A percentile compares a stretch with the other conserved stretches of the same genome.
phyloP scores from a whole-genome alignment of 257 asterid species.

The Handroanthus guayacan region DNA sequence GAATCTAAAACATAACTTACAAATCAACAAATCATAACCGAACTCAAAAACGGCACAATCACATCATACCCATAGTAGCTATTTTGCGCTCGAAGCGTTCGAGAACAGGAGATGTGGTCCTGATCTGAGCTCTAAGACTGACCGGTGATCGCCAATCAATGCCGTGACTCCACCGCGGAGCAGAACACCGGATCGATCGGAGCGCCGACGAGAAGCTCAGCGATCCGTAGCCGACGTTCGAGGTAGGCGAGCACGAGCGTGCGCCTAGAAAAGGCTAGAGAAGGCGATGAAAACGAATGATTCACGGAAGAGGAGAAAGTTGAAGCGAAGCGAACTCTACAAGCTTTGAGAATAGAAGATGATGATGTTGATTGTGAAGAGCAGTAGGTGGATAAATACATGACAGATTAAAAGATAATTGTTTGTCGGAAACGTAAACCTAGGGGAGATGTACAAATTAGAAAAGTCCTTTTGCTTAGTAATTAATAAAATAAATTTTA shows the following conservation, averaged over 20 bases:
- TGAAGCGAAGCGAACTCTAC: slow-evolving; percentile 55
- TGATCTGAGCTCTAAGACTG: slow-evolving; percentile 69
- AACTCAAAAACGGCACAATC: slow-evolving; percentile 14
- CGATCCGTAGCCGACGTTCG: slow-evolving; percentile 44
- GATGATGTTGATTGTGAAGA: slow-evolving; percentile 52
- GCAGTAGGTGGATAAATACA: slow-evolving; percentile 57
- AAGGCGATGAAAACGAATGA: slow-evolving; percentile 30
- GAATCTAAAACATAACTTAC: background rate
- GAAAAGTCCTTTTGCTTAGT: background rate
- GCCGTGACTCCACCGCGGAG: slow-evolving; percentile 60
- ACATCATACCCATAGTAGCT: slow-evolving; percentile 72
- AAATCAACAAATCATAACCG: slow-evolving; percentile 17
- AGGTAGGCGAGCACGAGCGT: slow-evolving; percentile 32
- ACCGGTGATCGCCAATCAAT: slow-evolving; percentile 54
- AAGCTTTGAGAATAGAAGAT: slow-evolving; percentile 52
- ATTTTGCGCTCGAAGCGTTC: slow-evolving; percentile 62
- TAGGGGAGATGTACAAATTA: background rate
- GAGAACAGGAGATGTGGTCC: slow-evolving; percentile 53
- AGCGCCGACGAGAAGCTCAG: slow-evolving; percentile 44
- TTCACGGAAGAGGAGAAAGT: slow-evolving; percentile 40
- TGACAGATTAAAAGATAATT: slow-evolving; percentile 38
- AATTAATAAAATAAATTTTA: background rate
- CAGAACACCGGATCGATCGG: slow-evolving; percentile 48
- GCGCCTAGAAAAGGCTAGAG: slow-evolving; percentile 24
- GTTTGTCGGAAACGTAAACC: slow-evolving; percentile 29